Base-by-base conservation (phyloP, 2,329 filamentous ascomycete species). In the Dothideomycetes sp. region DNA sequence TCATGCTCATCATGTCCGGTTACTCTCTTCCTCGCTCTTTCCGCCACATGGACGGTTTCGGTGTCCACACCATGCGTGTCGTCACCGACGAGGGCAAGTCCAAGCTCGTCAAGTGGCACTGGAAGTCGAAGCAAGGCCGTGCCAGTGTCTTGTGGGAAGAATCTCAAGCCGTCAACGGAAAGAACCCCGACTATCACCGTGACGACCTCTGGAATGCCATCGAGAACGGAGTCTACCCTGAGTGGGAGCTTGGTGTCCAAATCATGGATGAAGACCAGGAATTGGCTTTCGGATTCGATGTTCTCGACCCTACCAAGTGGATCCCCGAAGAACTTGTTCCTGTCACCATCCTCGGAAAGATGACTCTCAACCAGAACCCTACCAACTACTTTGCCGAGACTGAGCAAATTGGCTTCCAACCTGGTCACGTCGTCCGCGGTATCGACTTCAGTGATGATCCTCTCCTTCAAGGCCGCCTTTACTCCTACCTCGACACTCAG, bases 331-430 rank as follows among this genome's bases (percentile, higher is more conserved):
- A 72, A 16, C 71, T 65, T 45, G 71, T 71, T 0, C 51, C 39
- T 4, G 83, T 84, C 3, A 71, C 74, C 6, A 74, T 78, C 62
- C 73, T 79, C 5, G 82, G 87, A 57, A 77, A 41, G 31, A 41
- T 41, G 39, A 41, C 31, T 23, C 22, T 38, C 15, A 45, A 31
- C 35, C 48, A 55, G 53, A 41, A 41, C 31, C 65, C 70, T 1
- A 60, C 71, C 38, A 82, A 84, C 60, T 83, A 82, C 63, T 82
- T 82, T 51, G 68, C 72, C 32, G 80, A 85, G 53, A 73, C 81
- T 32, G 79, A 84, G 56, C 78, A 82, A 59, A 71, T 41, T 10
- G 39, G 31, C 79, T 0, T 73, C 72, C 1, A 76, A 73, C 47
- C 62, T 82, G 54, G 74, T 80, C 0, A 78, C 76, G 0, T 79